phyloP scores from a whole-genome alignment of 2,329 filamentous ascomycete species.

The Albophoma yamanashiensis region DNA sequence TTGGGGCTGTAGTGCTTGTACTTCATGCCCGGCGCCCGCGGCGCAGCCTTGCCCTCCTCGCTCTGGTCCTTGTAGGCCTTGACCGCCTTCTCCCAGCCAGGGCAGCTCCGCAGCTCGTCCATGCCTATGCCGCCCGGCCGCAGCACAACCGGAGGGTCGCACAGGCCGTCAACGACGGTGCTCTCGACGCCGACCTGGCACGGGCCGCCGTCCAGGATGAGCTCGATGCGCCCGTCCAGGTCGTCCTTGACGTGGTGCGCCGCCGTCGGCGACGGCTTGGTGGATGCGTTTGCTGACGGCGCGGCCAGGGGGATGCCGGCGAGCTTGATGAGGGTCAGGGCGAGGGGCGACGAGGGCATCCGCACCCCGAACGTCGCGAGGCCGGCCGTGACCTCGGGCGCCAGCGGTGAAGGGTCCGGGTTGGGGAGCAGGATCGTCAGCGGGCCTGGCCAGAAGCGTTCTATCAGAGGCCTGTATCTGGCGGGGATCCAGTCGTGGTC shows the following conservation, averaged over 20 bases:
- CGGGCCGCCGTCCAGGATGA: constrained; percentile 80
- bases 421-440: constrained; percentile 82
- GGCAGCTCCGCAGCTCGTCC: constrained; percentile 61
- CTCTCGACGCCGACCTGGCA: constrained; percentile 91
- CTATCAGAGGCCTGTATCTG: constrained; percentile 70
- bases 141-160: constrained; percentile 68
- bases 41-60: constrained; percentile 52
- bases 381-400: constrained; percentile 84
- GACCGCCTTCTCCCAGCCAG: constrained; percentile 71
- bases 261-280: constrained; percentile 81
- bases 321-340: constrained; percentile 74
- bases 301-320: constrained; percentile 73
- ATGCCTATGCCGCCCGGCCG: constrained; percentile 81
- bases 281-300: constrained; percentile 90
- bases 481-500: constrained; percentile 44
- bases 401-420: constrained; percentile 57
- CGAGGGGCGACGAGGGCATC: constrained; percentile 79
- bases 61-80: constrained; percentile 71
- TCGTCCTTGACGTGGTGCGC: constrained; percentile 86
- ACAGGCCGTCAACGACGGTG: constrained; percentile 89
- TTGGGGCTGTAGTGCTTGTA: constrained; percentile 96
- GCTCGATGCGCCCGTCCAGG: constrained; percentile 66
- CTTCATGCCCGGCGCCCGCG: constrained; percentile 94
- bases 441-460: constrained; percentile 87
- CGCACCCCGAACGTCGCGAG: constrained; percentile 78